These are phyloP conservation scores for Clitoria ternatea DNA, from an alignment of 306 rosid genomes.

Conservation along the genomic window DNA sequence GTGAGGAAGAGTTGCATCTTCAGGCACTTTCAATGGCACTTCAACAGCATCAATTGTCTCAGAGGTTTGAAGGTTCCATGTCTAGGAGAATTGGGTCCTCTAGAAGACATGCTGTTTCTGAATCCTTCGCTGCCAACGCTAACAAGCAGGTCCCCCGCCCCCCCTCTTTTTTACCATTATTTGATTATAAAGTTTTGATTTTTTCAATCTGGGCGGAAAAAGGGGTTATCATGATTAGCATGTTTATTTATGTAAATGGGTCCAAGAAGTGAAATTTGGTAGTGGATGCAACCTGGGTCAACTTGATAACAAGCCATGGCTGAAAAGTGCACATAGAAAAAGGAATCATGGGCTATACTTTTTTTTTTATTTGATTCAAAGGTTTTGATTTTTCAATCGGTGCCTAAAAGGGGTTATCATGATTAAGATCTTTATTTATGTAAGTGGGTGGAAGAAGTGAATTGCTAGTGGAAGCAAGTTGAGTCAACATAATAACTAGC, in stretches of 20 bases:
- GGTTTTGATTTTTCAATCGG: constrained; percentile 35
- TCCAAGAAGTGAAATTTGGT: no score
- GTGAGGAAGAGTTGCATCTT: constrained; percentile 88
- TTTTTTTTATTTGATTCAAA: constrained; percentile 9
- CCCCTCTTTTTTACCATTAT: not conserved
- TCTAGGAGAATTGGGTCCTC: constrained; percentile 86
- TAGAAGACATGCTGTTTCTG: constrained; percentile 59
- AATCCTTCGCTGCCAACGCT: constrained; percentile 42
- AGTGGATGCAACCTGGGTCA: no score
- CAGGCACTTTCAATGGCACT: constrained; percentile 91
- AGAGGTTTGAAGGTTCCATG: constrained; percentile 98
- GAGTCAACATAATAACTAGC: constrained; percentile 7
- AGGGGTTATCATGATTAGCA: constrained; percentile 20
- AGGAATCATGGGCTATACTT: no score
- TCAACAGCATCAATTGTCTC: constrained; percentile 90
- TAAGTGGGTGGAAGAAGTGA: constrained; percentile 10
- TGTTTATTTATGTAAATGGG: no score
- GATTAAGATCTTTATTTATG: constrained; percentile 32
- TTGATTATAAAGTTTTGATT: not conserved
- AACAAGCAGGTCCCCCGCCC: constrained; percentile 51
- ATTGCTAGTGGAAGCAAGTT: constrained; percentile 16
- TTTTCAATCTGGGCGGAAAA: not conserved
- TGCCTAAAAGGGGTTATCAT: constrained; percentile 33
- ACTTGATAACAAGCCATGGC: no score
- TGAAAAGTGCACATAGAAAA: no score